Evolutionary conservation across 257 asterid genomes (phyloP).

Genomic region (Galeopsis tetrahit): DNA sequence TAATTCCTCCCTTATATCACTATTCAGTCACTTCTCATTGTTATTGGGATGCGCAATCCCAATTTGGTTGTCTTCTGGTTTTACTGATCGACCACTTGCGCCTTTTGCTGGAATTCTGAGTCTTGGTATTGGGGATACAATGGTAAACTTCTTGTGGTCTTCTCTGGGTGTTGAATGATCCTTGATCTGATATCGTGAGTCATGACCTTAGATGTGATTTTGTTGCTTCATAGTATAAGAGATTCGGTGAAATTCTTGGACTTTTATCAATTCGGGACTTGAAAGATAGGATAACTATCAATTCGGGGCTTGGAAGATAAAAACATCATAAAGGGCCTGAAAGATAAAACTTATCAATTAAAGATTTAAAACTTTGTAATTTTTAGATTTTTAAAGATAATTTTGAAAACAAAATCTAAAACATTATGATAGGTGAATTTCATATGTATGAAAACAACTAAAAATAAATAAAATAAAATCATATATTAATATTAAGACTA

Average conservation of each 20-base stretch:
- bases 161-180: slow-evolving; percentile 15
- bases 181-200: slow-evolving; percentile 22
- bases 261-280: slow-evolving; percentile 10
- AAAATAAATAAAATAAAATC: no score
- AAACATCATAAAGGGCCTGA: no score
- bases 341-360: no score
- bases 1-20: slow-evolving; percentile 25
- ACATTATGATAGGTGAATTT: no score
- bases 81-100: slow-evolving; percentile 87
- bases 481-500: no score
- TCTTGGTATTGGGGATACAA: slow-evolving; percentile 97
- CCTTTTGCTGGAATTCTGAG: slow-evolving; percentile 98
- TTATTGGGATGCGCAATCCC: slow-evolving; percentile 96
- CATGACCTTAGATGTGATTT: slow-evolving; percentile 9
- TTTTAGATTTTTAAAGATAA: no score
- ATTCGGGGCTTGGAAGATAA: no score
- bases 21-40: slow-evolving; percentile 86
- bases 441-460: no score
- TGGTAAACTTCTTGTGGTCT: slow-evolving; percentile 57
- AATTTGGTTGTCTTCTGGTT: slow-evolving; percentile 88
- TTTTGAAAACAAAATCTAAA: no score
- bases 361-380: no score
- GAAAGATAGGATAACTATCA: no score
- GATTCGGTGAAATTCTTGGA: not conserved
- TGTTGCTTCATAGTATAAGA: slow-evolving; percentile 7